These are phyloP conservation scores for Daldinia vernicosa DNA, from an alignment of 495 filamentous ascomycete genomes.

Conservation along the genomic window DNA sequence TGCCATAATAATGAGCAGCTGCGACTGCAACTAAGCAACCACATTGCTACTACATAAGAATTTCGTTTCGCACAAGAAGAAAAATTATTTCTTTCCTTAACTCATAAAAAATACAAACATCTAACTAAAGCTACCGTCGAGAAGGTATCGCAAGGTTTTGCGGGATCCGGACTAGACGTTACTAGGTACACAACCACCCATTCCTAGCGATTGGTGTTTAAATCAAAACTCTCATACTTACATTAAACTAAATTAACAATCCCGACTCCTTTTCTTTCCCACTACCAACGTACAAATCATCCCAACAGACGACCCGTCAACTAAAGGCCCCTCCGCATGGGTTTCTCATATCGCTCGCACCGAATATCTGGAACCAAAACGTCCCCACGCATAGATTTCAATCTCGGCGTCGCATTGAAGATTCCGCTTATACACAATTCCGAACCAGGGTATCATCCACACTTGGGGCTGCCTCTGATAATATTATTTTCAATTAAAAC, in stretches of 20 bases:
- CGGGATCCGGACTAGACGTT: too few relatives aligned
- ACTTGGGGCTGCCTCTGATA: slow-evolving; percentile 42
- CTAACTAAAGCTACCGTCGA: not conserved
- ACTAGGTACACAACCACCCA: too few relatives aligned
- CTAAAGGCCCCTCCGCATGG: slow-evolving; percentile 12
- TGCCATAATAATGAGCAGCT: not conserved
- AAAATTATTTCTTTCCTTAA: not conserved
- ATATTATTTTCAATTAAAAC: too few relatives aligned
- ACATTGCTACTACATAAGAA: not conserved
- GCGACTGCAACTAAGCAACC: not conserved
- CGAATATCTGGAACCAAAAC: slow-evolving; percentile 31
- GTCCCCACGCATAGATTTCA: slow-evolving; percentile 46
- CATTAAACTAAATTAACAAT: too few relatives aligned
- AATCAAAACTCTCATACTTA: not conserved
- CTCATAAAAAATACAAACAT: not conserved
- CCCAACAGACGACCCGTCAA: too few relatives aligned
- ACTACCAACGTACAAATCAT: too few relatives aligned
- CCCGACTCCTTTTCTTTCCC: too few relatives aligned
- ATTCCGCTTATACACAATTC: slow-evolving; percentile 51
- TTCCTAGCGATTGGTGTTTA: not conserved
- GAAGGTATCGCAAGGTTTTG: too few relatives aligned
- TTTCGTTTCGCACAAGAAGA: not conserved
- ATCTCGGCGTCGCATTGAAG: slow-evolving; percentile 52
- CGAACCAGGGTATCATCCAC: slow-evolving; percentile 50
- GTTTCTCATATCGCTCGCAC: slow-evolving; percentile 30